Evolutionary conservation across 371 early-diverging fungal genomes (phyloP).

Genomic region (Actinomortierella wolfii): DNA sequence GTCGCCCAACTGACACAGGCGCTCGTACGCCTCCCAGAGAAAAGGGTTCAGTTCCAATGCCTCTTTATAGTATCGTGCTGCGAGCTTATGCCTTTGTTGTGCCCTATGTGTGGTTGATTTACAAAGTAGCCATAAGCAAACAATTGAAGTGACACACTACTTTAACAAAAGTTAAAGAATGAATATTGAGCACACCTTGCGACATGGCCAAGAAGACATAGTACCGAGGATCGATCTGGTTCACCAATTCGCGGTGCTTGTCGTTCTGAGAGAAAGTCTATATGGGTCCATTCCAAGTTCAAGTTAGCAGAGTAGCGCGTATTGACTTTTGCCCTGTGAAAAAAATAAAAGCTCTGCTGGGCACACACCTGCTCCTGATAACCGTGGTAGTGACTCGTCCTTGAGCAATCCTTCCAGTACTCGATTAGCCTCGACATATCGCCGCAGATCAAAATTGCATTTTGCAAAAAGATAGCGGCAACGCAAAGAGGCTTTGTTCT

Average conservation of each 20-base stretch:
- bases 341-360: background rate
- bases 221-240: conserved; percentile 47
- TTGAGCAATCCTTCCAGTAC: conserved; percentile 42
- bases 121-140: background rate
- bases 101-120: conserved; percentile 26
- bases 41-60: conserved; percentile 60
- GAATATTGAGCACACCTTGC: conserved; percentile 19
- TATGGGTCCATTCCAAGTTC: background rate
- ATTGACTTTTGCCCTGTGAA: conserved; percentile 6
- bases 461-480: conserved; percentile 49
- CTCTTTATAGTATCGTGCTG: conserved; percentile 47
- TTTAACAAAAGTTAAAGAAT: conserved; percentile 10
- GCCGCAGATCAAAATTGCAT: conserved; percentile 48
- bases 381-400: conserved; percentile 7
- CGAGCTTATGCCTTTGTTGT: conserved; percentile 48
- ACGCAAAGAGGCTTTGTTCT: conserved; percentile 15
- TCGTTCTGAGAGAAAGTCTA: conserved; percentile 17
- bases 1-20: conserved; percentile 52
- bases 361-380: conserved; percentile 18
- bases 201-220: conserved; percentile 53
- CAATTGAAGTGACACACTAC: background rate
- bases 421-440: conserved; percentile 46
- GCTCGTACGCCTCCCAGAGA: conserved; percentile 62
- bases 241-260: conserved; percentile 8
- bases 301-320: too few species aligned